Conservation (phyloP, 306 rosid genomes). For the Cicer yamashitae region DNA sequence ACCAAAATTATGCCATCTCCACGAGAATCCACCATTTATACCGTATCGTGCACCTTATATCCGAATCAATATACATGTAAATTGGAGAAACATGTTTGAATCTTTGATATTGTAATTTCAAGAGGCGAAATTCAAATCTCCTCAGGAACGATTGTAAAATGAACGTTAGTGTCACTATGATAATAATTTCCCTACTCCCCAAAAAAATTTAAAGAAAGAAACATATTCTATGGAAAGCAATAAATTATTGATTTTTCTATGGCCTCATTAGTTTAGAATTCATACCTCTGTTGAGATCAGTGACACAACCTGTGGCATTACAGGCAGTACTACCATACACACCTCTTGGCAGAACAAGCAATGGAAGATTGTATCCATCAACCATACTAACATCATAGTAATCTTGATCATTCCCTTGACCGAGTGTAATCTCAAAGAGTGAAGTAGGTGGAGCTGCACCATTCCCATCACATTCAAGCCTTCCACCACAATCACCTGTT, state of each 20-base stretch:
- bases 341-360: conserved; percentile 68
- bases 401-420: conserved; percentile 63
- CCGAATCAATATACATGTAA: too few species aligned
- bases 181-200: too few species aligned
- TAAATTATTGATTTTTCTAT: background rate
- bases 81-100: too few species aligned
- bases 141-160: too few species aligned
- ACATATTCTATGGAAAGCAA: too few species aligned
- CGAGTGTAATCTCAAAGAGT: conserved; percentile 84
- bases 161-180: too few species aligned
- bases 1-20: too few species aligned
- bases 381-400: conserved; percentile 86
- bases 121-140: too few species aligned
- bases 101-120: too few species aligned
- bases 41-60: too few species aligned
- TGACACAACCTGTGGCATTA: conserved; percentile 83
- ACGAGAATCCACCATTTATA: too few species aligned
- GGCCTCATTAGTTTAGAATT: background rate
- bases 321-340: conserved; percentile 57
- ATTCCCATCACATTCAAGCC: conserved; percentile 78
- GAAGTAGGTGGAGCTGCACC: conserved; percentile 90
- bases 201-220: too few species aligned
- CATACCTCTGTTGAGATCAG: conserved; percentile 75
- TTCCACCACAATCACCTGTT: conserved; percentile 92
- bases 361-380: conserved; percentile 87